Evolutionary conservation across 805 yeast genomes (phyloP), one percentile per base, ranked within the genome.

Genomic region (Scheffersomyces coipomensis): DNA sequence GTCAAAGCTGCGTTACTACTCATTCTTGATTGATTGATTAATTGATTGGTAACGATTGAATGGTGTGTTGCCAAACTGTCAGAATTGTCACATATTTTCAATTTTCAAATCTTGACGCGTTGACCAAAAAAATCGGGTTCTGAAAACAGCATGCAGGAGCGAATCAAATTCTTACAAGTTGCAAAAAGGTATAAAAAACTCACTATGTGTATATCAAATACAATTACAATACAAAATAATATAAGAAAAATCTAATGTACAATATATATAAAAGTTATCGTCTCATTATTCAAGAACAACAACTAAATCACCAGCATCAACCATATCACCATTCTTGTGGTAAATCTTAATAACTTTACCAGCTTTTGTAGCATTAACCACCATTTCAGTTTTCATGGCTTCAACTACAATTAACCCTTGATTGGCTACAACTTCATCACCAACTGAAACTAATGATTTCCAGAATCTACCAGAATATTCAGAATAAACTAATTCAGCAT

Each of bases 301-400:
- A 34, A 93, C 96, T 45, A 88, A 66, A 60, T 93, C 98, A 47
- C 99, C 99, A 29, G 97, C 88, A 44, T 91, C 97, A 29, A 91
- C 95, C 85, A 93, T 87, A 56, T 91, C 97, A 55, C 98, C 98
- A 56, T 88, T 88, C 39, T 75, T 73, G 60, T 88, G 96, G 42
- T 80, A 62, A 33, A 88, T 69, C 65, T 85, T 85, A 35, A 77
- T 56, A 17, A 88, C 90, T 55, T 78, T 84, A 53, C 96, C 95
- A 17, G 71, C 68, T 40, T 57, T 70, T 1, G 95, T 75, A 16
- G 97, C 80, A 39, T 64, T 71, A 25, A 91, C 95, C 36, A 80
- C 77, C 97, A 91, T 91, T 66, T 91, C 99, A 0, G 98, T 93
- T 73, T 91, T 91, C 99, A 91, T 91, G 39, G 99, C 98, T 64